These are phyloP conservation scores for Cenococcum geophilum DNA, from an alignment of 495 filamentous ascomycete genomes.

Conservation along the genomic window DNA sequence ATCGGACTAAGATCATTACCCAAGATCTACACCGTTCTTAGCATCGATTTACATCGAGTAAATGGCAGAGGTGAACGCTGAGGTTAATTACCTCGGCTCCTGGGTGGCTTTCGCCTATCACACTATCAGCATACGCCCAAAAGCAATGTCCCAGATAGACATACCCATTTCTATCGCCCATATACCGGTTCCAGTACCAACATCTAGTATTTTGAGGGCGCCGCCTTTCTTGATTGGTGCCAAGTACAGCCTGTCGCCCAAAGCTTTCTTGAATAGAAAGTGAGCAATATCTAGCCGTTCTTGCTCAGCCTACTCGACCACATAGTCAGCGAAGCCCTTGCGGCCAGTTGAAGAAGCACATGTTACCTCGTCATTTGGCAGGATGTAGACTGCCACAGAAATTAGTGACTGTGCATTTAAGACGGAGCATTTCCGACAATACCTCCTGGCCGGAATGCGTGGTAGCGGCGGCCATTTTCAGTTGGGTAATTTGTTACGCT, in stretches of 20 bases:
- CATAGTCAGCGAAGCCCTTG: not conserved
- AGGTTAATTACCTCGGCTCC: not conserved
- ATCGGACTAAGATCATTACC: conserved; percentile 27
- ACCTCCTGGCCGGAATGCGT: conserved; percentile 24
- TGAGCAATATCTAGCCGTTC: conserved; percentile 47
- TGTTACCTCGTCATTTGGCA: conserved; percentile 25
- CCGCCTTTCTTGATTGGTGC: conserved; percentile 7
- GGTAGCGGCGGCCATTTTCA: conserved; percentile 33
- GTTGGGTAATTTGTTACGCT: conserved; percentile 21
- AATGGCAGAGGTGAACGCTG: not conserved
- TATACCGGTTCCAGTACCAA: conserved; percentile 28
- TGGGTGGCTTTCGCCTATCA: not conserved
- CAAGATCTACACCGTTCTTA: conserved; percentile 9
- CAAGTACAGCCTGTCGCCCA: conserved; percentile 17
- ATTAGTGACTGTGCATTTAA: not conserved
- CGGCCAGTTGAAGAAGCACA: not conserved
- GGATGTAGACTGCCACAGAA: conserved; percentile 6
- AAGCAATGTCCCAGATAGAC: no score
- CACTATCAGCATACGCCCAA: not conserved
- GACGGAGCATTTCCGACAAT: not conserved
- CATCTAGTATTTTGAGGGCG: conserved; percentile 19
- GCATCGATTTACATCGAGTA: not conserved
- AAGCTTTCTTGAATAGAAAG: conserved; percentile 23
- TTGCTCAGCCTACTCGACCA: conserved; percentile 6
- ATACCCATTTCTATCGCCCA: conserved; percentile 29